Conservation (phyloP, 768 basidiomycete species). For the Phaeotremella skinneri region DNA sequence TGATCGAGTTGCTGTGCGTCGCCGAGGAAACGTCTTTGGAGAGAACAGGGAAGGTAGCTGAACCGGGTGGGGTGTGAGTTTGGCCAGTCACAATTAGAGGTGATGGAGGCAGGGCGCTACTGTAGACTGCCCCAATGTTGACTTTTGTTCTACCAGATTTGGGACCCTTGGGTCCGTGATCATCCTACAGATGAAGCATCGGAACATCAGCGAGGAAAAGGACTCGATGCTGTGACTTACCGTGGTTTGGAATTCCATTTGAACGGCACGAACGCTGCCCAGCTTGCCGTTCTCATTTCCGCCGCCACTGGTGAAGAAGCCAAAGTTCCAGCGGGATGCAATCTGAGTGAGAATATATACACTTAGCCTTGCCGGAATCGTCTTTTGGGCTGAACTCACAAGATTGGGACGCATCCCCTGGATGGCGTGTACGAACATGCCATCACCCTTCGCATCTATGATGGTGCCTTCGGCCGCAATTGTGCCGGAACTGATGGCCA, state of each 20-base stretch:
- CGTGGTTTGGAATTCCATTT: conserved; percentile 93
- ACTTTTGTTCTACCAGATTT: conserved; percentile 80
- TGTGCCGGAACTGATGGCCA: conserved; percentile 62
- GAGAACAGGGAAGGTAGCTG: conserved; percentile 14
- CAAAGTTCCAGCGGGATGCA: conserved; percentile 94
- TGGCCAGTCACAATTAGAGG: conserved; percentile 43
- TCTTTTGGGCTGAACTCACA: conserved; percentile 40
- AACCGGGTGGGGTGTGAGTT: conserved; percentile 27
- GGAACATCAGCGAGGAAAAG: neutral
- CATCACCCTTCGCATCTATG: conserved; percentile 49
- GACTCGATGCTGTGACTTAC: conserved; percentile 25
- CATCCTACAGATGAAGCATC: conserved; percentile 50
- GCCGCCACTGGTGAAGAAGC: conserved; percentile 66
- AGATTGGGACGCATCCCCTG: conserved; percentile 97
- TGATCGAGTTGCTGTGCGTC: conserved; percentile 58
- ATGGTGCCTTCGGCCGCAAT: conserved; percentile 66
- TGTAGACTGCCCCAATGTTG: conserved; percentile 64
- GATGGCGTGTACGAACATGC: conserved; percentile 89
- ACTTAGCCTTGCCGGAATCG: too few species aligned
- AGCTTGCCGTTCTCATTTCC: conserved; percentile 57
- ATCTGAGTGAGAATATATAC: conserved; percentile 50
- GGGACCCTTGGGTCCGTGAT: conserved; percentile 72
- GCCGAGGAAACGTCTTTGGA: conserved; percentile 37
- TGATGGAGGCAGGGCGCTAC: conserved; percentile 9
- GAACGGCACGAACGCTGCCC: conserved; percentile 73